Evolutionary conservation across 352 stramenopile genomes (phyloP), one percentile per base, ranked within the genome.

Genomic region (Phytopythium boreale): DNA sequence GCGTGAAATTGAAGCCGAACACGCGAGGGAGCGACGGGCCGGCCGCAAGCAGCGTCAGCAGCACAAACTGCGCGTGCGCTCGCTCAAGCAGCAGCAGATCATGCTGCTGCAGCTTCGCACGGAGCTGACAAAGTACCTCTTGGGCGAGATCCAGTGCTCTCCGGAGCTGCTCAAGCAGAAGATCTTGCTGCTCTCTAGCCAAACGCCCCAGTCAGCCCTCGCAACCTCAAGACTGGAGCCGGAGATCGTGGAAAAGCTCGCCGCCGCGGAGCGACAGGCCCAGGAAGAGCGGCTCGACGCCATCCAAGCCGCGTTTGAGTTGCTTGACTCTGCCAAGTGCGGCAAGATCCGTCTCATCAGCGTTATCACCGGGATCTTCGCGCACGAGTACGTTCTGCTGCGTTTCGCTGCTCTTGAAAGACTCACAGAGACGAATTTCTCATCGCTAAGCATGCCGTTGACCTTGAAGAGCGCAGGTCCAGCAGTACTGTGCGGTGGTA

Each of bases 291-390:
- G 67, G 5, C 34, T 72, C 19, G 74, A 70, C n/a, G 84, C 78
- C 26, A 71, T 86, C 17, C 67, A 76, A 17, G 83, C 84, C 20
- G 72, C 86, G 12, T 92, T 90, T 62, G 65, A 72, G 2, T 46
- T 82, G 12, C 64, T 77, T 0, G 79, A 90, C 56, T 68, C 72
- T 29, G 62, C 49, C 14, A 77, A 62, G 1, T 47, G 56, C 4
- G 82, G 79, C 2, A 79, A 71, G 22, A 41, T 92, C 0, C 79
- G 89, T 20, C 62, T 90, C 41, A 63, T 92, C 15, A 81, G 88
- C 34, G 67, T 85, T 14, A 46, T 92, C 10, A 83, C 89, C 46
- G 70, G 69, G 0, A 64, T 90, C 12, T 88, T 87, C 31, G 76
- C 77, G 1, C 74, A 85, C 27, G 75, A 85, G 80, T 91, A 77